Evolutionary conservation across 2,329 filamentous ascomycete genomes (phyloP).

Genomic region (Pseudogymnoascus sp.): DNA sequence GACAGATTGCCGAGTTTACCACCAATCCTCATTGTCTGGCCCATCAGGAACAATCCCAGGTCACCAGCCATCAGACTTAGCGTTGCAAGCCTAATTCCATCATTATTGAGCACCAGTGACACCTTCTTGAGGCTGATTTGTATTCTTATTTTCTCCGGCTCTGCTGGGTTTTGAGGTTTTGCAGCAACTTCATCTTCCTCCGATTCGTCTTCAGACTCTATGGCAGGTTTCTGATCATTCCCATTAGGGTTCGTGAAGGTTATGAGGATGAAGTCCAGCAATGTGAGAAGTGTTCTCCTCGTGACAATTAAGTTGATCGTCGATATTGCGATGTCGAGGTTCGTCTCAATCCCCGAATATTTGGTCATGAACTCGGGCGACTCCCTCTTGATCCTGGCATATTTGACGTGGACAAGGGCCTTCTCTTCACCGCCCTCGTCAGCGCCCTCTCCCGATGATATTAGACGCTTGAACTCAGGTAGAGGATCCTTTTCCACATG

Average conservation of each 20-base stretch:
- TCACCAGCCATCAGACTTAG: constrained; percentile 88
- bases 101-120: constrained; percentile 89
- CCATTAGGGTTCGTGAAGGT: constrained; percentile 70
- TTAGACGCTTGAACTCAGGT: constrained; percentile 90
- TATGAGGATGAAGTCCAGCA: constrained; percentile 86
- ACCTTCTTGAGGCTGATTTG: constrained; percentile 93
- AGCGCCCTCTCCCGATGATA: constrained; percentile 70
- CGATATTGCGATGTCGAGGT: constrained; percentile 82
- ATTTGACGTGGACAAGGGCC: constrained; percentile 80
- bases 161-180: constrained; percentile 29
- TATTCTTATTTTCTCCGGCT: constrained; percentile 61
- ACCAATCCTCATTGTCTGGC: constrained; percentile 77
- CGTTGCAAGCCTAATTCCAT: constrained; percentile 89
- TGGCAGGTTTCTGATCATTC: constrained; percentile 34
- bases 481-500: constrained; percentile 81
- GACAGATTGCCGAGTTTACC: constrained; percentile 81
- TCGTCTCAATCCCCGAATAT: constrained; percentile 89
- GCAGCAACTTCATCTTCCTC: constrained; percentile 24
- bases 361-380: constrained; percentile 90
- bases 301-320: constrained; percentile 97
- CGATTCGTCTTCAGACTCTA: constrained; percentile 26
- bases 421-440: constrained; percentile 70
- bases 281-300: constrained; percentile 78
- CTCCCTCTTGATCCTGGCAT: constrained; percentile 77
- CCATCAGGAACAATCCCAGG: constrained; percentile 79